These are phyloP conservation scores for Bipolaris bicolor DNA, from an alignment of 2,329 filamentous ascomycete genomes.

Conservation along the genomic window DNA sequence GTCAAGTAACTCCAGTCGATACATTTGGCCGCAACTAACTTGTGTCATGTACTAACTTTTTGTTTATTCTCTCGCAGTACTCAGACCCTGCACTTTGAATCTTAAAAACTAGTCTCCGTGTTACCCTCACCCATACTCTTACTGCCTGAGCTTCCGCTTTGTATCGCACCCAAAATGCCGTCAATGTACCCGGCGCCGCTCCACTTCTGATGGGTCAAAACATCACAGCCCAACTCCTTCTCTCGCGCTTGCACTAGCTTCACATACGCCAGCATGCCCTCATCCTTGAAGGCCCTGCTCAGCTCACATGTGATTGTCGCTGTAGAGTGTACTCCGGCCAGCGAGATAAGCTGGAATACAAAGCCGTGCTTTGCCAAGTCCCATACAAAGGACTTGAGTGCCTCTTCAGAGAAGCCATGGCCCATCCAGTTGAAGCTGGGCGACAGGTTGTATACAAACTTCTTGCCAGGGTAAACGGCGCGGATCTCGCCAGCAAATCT, in stretches of 20 bases:
- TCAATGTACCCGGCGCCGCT: constrained; percentile 79
- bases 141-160: constrained; percentile 86
- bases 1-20: not conserved
- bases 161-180: constrained; percentile 85
- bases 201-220: constrained; percentile 95
- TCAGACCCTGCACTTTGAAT: not conserved
- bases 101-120: constrained; percentile 66
- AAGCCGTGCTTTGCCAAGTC: constrained; percentile 89
- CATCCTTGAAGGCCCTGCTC: constrained; percentile 79
- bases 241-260: constrained; percentile 87
- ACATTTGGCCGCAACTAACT: too few relatives aligned
- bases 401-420: constrained; percentile 84
- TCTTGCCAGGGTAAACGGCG: constrained; percentile 73
- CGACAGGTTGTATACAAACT: constrained; percentile 93
- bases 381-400: constrained; percentile 92
- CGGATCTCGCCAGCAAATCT: constrained; percentile 80
- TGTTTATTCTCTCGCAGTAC: not conserved
- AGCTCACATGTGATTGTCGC: constrained; percentile 75
- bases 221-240: constrained; percentile 88
- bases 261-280: constrained; percentile 98
- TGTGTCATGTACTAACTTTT: not conserved
- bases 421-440: constrained; percentile 99
- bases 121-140: constrained; percentile 96
- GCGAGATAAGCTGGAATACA: constrained; percentile 67
- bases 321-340: constrained; percentile 68